Conservation (phyloP, 2,329 filamentous ascomycete genomes). For the Helotiales sp. region DNA sequence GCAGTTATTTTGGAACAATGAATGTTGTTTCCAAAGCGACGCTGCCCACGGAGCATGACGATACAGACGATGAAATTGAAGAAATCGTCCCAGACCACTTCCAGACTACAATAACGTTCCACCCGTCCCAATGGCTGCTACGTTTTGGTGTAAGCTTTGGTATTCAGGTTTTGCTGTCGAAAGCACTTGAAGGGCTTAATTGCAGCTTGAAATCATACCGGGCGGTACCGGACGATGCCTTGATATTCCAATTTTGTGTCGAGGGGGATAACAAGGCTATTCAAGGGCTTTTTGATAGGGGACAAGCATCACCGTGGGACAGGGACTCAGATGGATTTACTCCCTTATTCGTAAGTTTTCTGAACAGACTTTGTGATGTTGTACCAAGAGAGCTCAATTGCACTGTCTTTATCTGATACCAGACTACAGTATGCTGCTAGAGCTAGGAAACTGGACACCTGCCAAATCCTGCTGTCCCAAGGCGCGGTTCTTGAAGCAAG, state of each 20-base stretch:
- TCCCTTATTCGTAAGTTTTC: neutral
- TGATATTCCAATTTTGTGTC: neutral
- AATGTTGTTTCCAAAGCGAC: neutral
- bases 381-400: no score
- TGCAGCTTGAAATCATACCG: neutral
- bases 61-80: neutral
- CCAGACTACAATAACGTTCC: neutral
- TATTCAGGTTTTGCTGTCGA: neutral
- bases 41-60: neutral
- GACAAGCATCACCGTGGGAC: neutral
- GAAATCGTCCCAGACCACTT: neutral
- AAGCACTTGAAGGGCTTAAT: neutral
- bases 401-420: no score
- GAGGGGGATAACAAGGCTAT: neutral
- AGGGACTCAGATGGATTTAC: neutral
- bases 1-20: neutral
- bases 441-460: no score
- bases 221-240: neutral
- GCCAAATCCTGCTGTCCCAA: no score
- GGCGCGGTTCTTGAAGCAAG: no score
- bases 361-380: no score
- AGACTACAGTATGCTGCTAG: no score
- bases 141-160: neutral
- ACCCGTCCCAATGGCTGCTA: neutral
- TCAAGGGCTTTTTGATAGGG: neutral